Evolutionary conservation across 1,284 basidiomycete species (phyloP).

Genomic region (Erythrobasidium hasegawianum): DNA sequence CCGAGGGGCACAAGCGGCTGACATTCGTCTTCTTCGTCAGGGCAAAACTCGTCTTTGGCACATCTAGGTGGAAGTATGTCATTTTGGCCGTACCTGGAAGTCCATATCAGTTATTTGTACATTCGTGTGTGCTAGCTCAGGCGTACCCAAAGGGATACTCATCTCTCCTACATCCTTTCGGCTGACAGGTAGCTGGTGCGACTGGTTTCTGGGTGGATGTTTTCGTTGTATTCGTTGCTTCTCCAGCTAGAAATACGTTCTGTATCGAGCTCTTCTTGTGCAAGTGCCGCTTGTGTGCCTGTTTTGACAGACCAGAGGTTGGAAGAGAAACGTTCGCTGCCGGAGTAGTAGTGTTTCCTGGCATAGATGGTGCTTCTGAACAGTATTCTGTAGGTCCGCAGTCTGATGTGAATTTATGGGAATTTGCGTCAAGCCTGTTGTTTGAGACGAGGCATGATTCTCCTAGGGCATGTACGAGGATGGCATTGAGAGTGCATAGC

Average conservation of each 20-base stretch:
- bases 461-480: neutral
- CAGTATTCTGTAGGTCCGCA: conserved; percentile 70
- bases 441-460: conserved; percentile 55
- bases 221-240: neutral
- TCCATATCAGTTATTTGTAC: too few species aligned
- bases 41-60: conserved; percentile 64
- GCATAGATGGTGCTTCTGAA: conserved; percentile 43
- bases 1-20: conserved; percentile 60
- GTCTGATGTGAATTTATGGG: conserved; percentile 70
- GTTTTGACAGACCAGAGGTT: too few species aligned
- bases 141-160: conserved; percentile 66
- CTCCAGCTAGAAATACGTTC: conserved; percentile 20
- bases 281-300: neutral
- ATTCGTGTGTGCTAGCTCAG: too few species aligned
- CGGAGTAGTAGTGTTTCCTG: conserved; percentile 6
- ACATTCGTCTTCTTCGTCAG: conserved; percentile 74
- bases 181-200: conserved; percentile 57
- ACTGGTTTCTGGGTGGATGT: neutral
- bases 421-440: conserved; percentile 66
- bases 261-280: conserved; percentile 4
- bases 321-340: neutral
- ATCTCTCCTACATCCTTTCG: conserved; percentile 68
- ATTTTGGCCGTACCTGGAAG: conserved; percentile 47
- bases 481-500: conserved; percentile 1
- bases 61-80: conserved; percentile 62